Percentiles rank a stretch among this genome's conserved stretches.
Conservation (phyloP, 768 basidiomycete genomes). For the Pisolithus tinctorius region DNA sequence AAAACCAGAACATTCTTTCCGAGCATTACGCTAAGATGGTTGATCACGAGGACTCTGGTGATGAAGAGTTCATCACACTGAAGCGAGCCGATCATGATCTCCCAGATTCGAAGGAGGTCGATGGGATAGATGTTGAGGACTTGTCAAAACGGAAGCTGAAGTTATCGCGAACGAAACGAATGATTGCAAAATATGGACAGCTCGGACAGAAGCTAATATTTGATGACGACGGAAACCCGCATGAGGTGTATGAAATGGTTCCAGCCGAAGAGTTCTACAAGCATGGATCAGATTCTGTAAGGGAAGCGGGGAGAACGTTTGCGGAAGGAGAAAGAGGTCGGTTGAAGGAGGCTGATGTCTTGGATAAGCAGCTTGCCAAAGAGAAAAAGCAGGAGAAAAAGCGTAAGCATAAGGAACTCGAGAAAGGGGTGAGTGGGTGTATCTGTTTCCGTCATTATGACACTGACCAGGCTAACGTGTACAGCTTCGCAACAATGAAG, state of each 20-base stretch:
- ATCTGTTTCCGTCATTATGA: not conserved
- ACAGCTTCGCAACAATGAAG: slow-evolving; percentile 21
- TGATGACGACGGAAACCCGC: slow-evolving; percentile 79
- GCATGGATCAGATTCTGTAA: slow-evolving; percentile 57
- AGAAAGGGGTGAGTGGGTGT: slow-evolving; percentile 31
- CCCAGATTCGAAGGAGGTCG: slow-evolving; percentile 24
- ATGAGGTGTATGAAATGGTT: slow-evolving; percentile 78
- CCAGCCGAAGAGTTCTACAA: slow-evolving; percentile 68
- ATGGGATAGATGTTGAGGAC: slow-evolving; percentile 35
- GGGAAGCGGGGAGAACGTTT: slow-evolving; percentile 62
- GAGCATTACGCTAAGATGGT: slow-evolving; percentile 87
- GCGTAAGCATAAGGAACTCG: slow-evolving; percentile 80
- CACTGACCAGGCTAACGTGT: not conserved
- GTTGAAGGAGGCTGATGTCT: slow-evolving; percentile 61
- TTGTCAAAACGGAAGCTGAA: slow-evolving; percentile 87
- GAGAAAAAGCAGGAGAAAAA: slow-evolving; percentile 92
- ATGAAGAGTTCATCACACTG: slow-evolving; percentile 89
- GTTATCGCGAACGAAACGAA: slow-evolving; percentile 66
- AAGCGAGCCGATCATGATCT: slow-evolving; percentile 88
- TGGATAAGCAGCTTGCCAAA: slow-evolving; percentile 77
- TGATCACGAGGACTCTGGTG: slow-evolving; percentile 48
- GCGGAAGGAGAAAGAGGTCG: slow-evolving; percentile 66
- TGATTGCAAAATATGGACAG: slow-evolving; percentile 53
- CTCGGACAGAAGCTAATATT: slow-evolving; percentile 74
- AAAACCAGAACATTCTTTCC: slow-evolving; percentile 89